Base-by-base conservation (phyloP, 1,284 basidiomycete species). In the Cystobasidium slooffiae region DNA sequence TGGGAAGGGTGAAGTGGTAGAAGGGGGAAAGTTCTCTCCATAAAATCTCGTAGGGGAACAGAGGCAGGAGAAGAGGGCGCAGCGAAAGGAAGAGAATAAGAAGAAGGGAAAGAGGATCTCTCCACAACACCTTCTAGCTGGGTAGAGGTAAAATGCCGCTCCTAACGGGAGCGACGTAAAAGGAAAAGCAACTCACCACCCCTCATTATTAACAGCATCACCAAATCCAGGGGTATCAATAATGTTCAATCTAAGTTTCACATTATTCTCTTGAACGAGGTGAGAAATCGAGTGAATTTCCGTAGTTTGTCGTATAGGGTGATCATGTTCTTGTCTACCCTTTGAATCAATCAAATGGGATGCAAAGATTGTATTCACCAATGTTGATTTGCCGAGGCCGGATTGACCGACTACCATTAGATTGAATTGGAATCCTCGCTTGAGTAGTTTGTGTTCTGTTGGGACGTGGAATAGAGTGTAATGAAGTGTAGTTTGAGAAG, bases 361-460 rank as follows among this genome's bases (percentile, higher is more conserved):
- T 75, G 96, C 94, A 82, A 99, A 99, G 83, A 99, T 93, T 65
- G 96, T 98, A 88, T 98, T 98, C 84, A 99, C 93, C 81, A 99
- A 87, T 52, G 97, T 98, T 78, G 94, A 97, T 87, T 99, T 99
- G 83, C 96, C 97, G 58, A 99, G 87, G 78, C 96, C 97, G 63
- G 95, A 97, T 86, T 96, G 96, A 72, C 96, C 95, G 92, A 91
- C 94, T 77, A 93, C 91, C 83, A 97, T 96, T 77, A 95, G 90
- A 83, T 99, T 99, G 88, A 99, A 98, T 86, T 97, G 92, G 87
- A 97, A 98, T 76, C 95, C 96, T 79, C 96, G 90, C 86, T 98
- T 98, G 85, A 99, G 88, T 80, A 98, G 90, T 88, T 98, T 99
- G 87, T 94, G 91, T 87, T 99, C 96, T 82, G 62, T n/a, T n/a